These are phyloP conservation scores for Medicago truncatula DNA, from an alignment of 306 rosid genomes.

Conservation along the genomic window MtrunA17r5.0-ANR NC_053048.1:45591501-45592000, in stretches of 20 bases:
- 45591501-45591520: slow-evolving; percentile 89
- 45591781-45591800: slow-evolving; percentile 65
- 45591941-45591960: no score
- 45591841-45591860: slow-evolving; percentile 96
- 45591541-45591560: slow-evolving; percentile 26
- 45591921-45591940: no score
- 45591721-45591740: slow-evolving; percentile 82
- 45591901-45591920: no score
- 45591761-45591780: slow-evolving; percentile 41
- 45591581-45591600: slow-evolving; percentile 35
- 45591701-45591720: slow-evolving; percentile 92
- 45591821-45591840: slow-evolving; percentile 98
- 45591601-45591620: slow-evolving; percentile 64
- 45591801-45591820: slow-evolving; percentile 99
- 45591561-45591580: slow-evolving; percentile 12
- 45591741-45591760: slow-evolving; percentile 27
- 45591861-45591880: slow-evolving; percentile 87
- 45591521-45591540: slow-evolving; percentile 21
- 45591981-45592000: no score
- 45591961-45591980: no score
- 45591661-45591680: slow-evolving; percentile 64
- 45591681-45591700: slow-evolving; percentile 81
- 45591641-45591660: slow-evolving; percentile 56
- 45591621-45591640: slow-evolving; percentile 84
- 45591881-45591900: slow-evolving; percentile 15